A percentile compares a stretch with the other conserved stretches of the same genome.
Evolutionary conservation across 495 filamentous ascomycete genomes (phyloP).

Genomic region (Penicillium desertorum): DNA sequence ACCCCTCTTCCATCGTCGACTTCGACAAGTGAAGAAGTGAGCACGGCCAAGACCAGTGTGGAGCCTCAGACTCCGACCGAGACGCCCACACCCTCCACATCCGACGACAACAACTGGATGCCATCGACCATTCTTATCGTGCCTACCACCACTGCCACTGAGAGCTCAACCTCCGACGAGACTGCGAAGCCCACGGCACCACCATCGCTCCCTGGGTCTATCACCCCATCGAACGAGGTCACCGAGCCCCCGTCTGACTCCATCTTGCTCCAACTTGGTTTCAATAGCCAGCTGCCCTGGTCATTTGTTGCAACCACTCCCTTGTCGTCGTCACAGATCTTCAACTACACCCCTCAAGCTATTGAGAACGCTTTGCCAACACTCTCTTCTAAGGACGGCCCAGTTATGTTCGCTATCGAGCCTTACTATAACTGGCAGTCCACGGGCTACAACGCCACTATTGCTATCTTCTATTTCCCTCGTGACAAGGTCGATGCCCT

Average conservation of each 20-base stretch:
- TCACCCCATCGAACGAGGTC: constrained; percentile 62
- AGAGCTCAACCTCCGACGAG: constrained; percentile 34
- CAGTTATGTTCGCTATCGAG: constrained; percentile 65
- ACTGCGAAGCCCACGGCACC: constrained; percentile 47
- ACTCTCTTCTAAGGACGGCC: constrained; percentile 50
- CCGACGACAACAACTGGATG: constrained; percentile 29
- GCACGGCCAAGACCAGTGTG: constrained; percentile 24
- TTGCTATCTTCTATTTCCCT: constrained; percentile 76
- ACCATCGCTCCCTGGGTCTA: constrained; percentile 67
- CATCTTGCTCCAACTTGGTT: constrained; percentile 78
- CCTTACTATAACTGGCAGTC: constrained; percentile 71
- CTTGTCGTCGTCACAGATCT: constrained; percentile 81
- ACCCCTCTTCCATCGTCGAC: constrained; percentile 19
- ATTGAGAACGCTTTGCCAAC: constrained; percentile 62
- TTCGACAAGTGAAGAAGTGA: constrained; percentile 8
- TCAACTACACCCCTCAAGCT: constrained; percentile 73
- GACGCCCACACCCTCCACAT: constrained; percentile 15
- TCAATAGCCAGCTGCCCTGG: constrained; percentile 77
- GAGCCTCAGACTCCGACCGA: constrained; percentile 24
- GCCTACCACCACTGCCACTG: constrained; percentile 27
- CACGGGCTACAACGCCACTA: constrained; percentile 78
- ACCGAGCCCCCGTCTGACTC: constrained; percentile 58
- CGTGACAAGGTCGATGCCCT: constrained; percentile 61
- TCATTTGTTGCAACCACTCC: constrained; percentile 68
- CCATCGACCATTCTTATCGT: constrained; percentile 30